Evolutionary conservation across 2,329 filamentous ascomycete genomes (phyloP), one percentile per base, ranked within the genome.

Genomic region (Dactylellina haptotyla): DNA sequence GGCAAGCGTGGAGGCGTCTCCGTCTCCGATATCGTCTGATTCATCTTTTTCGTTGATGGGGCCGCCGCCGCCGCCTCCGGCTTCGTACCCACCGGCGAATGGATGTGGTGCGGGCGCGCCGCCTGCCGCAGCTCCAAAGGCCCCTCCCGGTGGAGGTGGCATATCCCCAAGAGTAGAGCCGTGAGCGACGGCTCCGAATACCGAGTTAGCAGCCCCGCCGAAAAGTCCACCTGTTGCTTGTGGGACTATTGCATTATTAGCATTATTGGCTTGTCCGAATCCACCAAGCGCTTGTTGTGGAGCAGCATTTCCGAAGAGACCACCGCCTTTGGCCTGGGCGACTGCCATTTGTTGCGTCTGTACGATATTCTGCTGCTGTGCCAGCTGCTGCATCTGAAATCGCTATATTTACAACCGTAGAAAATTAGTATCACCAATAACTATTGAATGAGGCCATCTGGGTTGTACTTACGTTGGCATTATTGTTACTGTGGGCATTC

Each of bases 1-100:
- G 12, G 76, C 61, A 23, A 84, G 79, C 65, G 37, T 75, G 41
- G 46, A 77, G 1, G 56, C 56, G 10, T 72, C 76, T 23, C 76
- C 57, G 18, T 66, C 54, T 3, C 70, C 77, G 1, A 63, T n/a
- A 20, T 46, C 54, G 0, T 75, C 16, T 23, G 30, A 16, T 0
- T 26, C 76, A 2, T 69, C 54, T 1, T 57, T 58, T 32, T 64
- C 59, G 32, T 43, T 30, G 4, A 14, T 0, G 20, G 41, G 30
- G 14, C 18, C 20, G 10, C 50, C 50, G n/a, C 48, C 48, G 10
- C 28, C 51, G 14, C 37, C 65, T 18, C 41, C 51, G 12, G 20
- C 12, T 30, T 2, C n/a, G 18, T 9, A 14, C 16, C 12, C 46
- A 14, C 32, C 28, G 3, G 34, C 28, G 25, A 16, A 12, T 26